Conservation (phyloP, 192 early-diverging fungal genomes). For the Ambispora gerdemannii region DNA sequence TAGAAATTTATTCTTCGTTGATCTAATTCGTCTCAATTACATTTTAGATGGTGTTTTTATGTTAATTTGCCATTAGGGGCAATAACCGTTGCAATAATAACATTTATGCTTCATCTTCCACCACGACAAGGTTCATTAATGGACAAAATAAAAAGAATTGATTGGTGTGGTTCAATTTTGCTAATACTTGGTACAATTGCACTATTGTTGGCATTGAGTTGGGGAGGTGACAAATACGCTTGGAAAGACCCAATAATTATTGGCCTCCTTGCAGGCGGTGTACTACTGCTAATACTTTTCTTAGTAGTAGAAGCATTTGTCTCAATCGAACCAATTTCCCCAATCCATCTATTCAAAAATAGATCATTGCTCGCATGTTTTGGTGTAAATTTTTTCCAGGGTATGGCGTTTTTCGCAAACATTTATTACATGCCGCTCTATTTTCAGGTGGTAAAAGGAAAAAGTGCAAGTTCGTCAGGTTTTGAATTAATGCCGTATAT, state of each 20-base stretch:
- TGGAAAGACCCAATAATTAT: constrained; percentile 65
- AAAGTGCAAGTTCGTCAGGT: constrained; percentile 65
- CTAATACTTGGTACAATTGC: constrained; percentile 53
- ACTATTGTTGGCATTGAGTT: constrained; percentile 67
- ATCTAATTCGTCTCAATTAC: background rate
- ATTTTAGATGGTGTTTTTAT: constrained; percentile 53
- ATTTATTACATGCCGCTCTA: constrained; percentile 73
- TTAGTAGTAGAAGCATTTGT: constrained; percentile 60
- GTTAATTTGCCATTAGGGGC: constrained; percentile 58
- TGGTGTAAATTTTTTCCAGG: constrained; percentile 40
- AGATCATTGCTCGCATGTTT: constrained; percentile 43
- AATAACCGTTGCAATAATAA: constrained; percentile 39
- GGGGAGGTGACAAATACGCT: constrained; percentile 65
- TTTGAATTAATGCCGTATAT: constrained; percentile 76
- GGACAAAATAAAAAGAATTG: constrained; percentile 60
- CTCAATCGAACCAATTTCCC: constrained; percentile 68
- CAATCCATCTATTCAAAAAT: constrained; percentile 56
- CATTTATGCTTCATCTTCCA: constrained; percentile 58
- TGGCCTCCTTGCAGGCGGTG: constrained; percentile 52
- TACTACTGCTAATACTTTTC: constrained; percentile 48
- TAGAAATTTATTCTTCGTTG: background rate
- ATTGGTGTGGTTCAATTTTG: constrained; percentile 55
- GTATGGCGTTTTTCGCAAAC: constrained; percentile 46
- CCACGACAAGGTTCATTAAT: constrained; percentile 40
- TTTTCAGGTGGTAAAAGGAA: constrained; percentile 68